These are phyloP conservation scores for Phialemoniopsis sp. DNA, from an alignment of 2,329 filamentous ascomycete genomes.

Conservation along the genomic window DNA sequence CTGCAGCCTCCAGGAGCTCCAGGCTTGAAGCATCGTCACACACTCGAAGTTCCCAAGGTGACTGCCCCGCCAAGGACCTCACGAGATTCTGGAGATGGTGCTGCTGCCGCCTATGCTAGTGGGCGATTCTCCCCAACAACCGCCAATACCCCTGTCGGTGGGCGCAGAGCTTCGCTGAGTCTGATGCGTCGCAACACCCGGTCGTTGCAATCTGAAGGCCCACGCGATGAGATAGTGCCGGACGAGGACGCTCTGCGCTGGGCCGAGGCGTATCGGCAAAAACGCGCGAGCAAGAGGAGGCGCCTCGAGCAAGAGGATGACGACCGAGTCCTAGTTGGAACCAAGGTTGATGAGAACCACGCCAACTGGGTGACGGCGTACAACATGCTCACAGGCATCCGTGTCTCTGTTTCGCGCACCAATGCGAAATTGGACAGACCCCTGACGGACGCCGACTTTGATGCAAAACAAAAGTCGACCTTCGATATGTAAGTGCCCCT, in stretches of 20 bases:
- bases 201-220: slow-evolving; percentile 79
- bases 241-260: slow-evolving; percentile 90
- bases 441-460: slow-evolving; percentile 87
- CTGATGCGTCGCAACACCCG: slow-evolving; percentile 77
- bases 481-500: slow-evolving; percentile 78
- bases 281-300: slow-evolving; percentile 81
- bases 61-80: slow-evolving; percentile 58
- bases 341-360: slow-evolving; percentile 95
- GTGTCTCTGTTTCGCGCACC: slow-evolving; percentile 91
- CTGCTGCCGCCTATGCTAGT: slow-evolving; percentile 62
- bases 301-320: slow-evolving; percentile 85
- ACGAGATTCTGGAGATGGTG: slow-evolving; percentile 76
- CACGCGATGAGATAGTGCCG: slow-evolving; percentile 75
- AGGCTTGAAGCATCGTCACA: slow-evolving; percentile 76
- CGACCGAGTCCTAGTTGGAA: slow-evolving; percentile 90
- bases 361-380: slow-evolving; percentile 97
- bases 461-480: slow-evolving; percentile 93
- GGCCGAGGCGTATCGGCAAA: slow-evolving; percentile 90
- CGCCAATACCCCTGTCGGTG: slow-evolving; percentile 48
- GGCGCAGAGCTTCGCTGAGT: slow-evolving; percentile 77
- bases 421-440: slow-evolving; percentile 95
- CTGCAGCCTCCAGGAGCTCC: slow-evolving; percentile 47
- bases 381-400: slow-evolving; percentile 99
- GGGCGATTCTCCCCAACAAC: slow-evolving; percentile 76
- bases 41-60: slow-evolving; percentile 76